Evolutionary conservation across 2,329 filamentous ascomycete species (phyloP).

Genomic region (Fusarium veterinarium): DNA sequence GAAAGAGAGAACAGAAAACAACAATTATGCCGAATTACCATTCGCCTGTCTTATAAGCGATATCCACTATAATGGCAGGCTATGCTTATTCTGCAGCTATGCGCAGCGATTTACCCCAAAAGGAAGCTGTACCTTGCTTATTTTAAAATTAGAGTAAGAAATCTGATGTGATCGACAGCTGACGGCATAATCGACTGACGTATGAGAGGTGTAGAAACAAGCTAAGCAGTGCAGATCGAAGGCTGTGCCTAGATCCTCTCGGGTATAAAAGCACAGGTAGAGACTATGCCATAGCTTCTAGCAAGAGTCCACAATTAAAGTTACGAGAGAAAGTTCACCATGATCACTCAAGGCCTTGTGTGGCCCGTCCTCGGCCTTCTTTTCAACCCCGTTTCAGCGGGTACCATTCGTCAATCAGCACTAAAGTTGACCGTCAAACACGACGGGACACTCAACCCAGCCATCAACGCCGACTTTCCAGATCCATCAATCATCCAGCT

Average conservation of each 20-base stretch:
- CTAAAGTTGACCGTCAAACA: conserved; percentile 11
- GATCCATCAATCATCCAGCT: conserved; percentile 13
- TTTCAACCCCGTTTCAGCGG: not conserved
- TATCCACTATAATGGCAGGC: not conserved
- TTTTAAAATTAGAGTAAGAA: not conserved
- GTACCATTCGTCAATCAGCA: not conserved
- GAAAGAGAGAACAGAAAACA: not conserved
- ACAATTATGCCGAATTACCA: not conserved
- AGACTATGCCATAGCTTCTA: accelerated
- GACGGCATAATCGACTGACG: not conserved
- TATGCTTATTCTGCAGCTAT: not conserved
- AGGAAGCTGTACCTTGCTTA: not conserved
- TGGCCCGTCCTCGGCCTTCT: not conserved
- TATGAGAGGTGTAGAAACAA: not conserved
- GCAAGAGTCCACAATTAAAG: not conserved
- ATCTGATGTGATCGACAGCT: not conserved
- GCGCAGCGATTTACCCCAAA: conserved; percentile 1
- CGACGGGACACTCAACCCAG: not conserved
- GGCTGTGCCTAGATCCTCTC: not conserved
- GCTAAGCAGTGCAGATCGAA: not conserved
- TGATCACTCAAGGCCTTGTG: not conserved
- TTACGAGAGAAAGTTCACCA: not conserved
- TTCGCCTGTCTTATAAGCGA: not conserved
- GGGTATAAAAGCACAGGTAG: not conserved
- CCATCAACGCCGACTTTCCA: conserved; percentile 16